These are phyloP conservation scores for Dendrobium huoshanense DNA, from an alignment of 106 monocot species.

Conservation along the genomic window DNA sequence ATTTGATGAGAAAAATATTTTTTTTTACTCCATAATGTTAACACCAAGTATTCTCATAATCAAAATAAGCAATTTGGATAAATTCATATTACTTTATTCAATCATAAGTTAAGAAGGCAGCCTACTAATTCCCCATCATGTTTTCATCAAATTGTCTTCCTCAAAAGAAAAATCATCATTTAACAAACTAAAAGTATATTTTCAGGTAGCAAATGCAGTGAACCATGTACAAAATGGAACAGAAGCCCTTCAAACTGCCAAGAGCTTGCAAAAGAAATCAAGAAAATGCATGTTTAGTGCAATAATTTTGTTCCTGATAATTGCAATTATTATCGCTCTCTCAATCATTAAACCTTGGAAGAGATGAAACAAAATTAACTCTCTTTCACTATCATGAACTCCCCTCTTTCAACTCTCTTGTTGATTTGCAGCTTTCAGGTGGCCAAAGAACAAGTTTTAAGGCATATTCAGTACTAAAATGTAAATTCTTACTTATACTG, in stretches of 20 bases:
- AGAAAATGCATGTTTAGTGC: slow-evolving; percentile 49
- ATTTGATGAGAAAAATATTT: no score
- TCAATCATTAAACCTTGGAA: slow-evolving; percentile 41
- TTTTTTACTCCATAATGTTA: no score
- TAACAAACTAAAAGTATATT: not conserved
- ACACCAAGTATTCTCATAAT: no score
- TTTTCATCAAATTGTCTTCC: no score
- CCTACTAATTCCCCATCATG: no score
- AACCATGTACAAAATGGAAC: slow-evolving; percentile 44
- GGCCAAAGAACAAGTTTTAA: not conserved
- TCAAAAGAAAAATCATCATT: not conserved
- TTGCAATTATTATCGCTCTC: slow-evolving; percentile 27
- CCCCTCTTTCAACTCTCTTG: not conserved
- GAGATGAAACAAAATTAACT: not conserved
- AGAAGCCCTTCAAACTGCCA: slow-evolving; percentile 32
- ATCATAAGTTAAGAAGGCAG: no score
- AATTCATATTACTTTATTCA: no score
- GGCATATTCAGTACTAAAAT: not conserved
- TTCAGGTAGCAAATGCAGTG: slow-evolving; percentile 32
- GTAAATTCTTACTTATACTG: not conserved
- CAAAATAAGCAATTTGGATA: no score
- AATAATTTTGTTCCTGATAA: slow-evolving; percentile 29
- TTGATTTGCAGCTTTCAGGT: not conserved
- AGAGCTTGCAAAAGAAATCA: slow-evolving; percentile 39
- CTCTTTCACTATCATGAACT: not conserved